Evolutionary conservation across 176 grass and related monocot genomes (phyloP).

Genomic region (Eleusine indica): DNA sequence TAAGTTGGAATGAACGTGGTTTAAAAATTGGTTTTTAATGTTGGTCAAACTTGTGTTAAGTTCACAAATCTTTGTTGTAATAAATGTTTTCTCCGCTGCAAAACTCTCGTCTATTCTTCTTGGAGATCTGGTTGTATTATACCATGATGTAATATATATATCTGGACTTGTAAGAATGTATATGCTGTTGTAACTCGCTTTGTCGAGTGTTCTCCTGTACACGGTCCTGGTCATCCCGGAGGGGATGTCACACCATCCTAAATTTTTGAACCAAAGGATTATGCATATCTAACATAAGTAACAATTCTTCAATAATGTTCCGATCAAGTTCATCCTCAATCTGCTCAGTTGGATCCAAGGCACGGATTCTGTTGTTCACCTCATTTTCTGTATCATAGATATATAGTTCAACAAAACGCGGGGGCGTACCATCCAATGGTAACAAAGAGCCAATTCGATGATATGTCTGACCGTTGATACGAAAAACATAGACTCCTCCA

Average conservation of each 20-base stretch:
- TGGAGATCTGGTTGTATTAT: no score
- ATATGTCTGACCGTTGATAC: not conserved
- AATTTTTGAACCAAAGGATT: not conserved
- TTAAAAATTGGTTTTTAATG: no score
- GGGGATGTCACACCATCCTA: not conserved
- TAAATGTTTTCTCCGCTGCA: no score
- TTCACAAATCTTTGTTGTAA: no score
- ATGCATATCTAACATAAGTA: not conserved
- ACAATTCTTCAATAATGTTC: not conserved
- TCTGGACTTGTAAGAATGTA: no score
- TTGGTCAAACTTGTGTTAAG: no score
- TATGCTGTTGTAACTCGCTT: no score
- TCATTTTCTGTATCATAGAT: not conserved
- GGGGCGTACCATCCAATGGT: not conserved
- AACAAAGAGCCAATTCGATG: not conserved
- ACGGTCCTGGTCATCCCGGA: no score
- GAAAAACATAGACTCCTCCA: not conserved
- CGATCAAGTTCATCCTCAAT: not conserved
- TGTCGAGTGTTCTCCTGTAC: no score
- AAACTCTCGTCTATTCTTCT: no score
- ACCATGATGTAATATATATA: no score
- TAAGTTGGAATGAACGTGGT: no score
- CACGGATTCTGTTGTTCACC: not conserved
- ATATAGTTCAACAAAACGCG: not conserved
- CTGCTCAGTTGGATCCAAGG: not conserved